Conservation (phyloP, 306 rosid species). For the Calophaca sinica region DNA sequence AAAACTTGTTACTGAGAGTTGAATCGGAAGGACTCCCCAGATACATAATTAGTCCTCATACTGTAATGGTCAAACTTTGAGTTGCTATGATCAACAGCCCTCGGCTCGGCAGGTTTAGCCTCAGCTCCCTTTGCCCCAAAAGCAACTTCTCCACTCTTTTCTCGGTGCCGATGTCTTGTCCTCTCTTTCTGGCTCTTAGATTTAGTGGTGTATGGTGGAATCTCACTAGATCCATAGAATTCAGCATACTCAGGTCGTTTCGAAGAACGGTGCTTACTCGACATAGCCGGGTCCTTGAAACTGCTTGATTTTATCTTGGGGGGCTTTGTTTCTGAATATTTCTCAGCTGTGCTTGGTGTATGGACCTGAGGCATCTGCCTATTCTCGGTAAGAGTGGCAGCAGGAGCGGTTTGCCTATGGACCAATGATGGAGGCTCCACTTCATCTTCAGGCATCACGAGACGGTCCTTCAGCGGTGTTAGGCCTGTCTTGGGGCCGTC, state of each 20-base stretch:
- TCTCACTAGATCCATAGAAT: conserved; percentile 79
- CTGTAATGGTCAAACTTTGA: conserved; percentile 75
- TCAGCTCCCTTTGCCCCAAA: conserved; percentile 61
- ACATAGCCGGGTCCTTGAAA: conserved; percentile 79
- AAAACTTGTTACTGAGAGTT: conserved; percentile 44
- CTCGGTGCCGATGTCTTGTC: conserved; percentile 81
- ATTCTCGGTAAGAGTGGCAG: conserved; percentile 61
- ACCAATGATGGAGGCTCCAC: conserved; percentile 38
- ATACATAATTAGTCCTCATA: conserved; percentile 69
- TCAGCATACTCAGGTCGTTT: conserved; percentile 76
- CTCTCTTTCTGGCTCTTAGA: conserved; percentile 89
- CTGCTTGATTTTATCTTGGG: conserved; percentile 79
- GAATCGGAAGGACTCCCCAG: conserved; percentile 63
- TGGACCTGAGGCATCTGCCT: conserved; percentile 64
- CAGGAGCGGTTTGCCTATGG: conserved; percentile 57
- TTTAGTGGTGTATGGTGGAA: conserved; percentile 60
- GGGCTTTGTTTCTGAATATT: conserved; percentile 73
- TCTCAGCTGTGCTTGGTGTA: conserved; percentile 59
- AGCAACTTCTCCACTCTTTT: conserved; percentile 76
- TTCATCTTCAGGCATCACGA: conserved; percentile 80
- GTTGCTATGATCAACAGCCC: conserved; percentile 57
- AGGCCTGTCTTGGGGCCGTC: conserved; percentile 55
- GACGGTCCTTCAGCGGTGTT: conserved; percentile 78
- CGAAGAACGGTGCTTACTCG: conserved; percentile 80
- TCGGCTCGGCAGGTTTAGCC: conserved; percentile 61